phyloP scores from a whole-genome alignment of 2,329 filamentous ascomycete genomes.

The Colletotrichum cereale region DNA sequence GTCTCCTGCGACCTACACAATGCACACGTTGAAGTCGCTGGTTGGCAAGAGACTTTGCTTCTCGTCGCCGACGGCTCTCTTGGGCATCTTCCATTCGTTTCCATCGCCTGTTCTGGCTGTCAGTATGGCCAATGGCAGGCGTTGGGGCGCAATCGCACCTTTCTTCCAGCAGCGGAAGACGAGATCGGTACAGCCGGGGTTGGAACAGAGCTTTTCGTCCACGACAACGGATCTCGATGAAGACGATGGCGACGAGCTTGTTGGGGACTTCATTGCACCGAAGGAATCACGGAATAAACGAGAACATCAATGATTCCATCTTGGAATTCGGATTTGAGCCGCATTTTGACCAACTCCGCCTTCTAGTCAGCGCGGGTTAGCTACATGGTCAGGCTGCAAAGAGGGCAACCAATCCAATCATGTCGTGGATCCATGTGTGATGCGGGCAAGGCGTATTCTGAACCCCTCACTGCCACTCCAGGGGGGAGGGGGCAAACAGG shows the following conservation, averaged over 20 bases:
- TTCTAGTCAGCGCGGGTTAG: conserved; percentile 2
- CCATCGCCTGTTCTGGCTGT: neutral
- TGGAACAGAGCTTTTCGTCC: neutral
- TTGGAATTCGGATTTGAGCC: conserved; percentile 9
- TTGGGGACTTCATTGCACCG: neutral
- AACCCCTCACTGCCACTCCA: neutral
- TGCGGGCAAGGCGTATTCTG: conserved; percentile 10
- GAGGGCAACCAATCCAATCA: conserved; percentile 20
- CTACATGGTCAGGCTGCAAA: conserved; percentile 8
- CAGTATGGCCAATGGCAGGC: neutral
- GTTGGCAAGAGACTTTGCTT: neutral
- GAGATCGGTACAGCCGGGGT: conserved; percentile 6
- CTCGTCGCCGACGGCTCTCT: neutral
- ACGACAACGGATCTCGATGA: neutral
- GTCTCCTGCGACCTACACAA: conserved; percentile 19
- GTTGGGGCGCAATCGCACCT: neutral
- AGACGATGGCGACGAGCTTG: neutral
- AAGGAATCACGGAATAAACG: neutral
- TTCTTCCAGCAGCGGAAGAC: conserved; percentile 29
- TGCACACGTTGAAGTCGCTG: conserved; percentile 21
- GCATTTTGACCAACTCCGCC: conserved; percentile 3
- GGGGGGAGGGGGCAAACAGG: neutral
- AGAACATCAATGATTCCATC: neutral
- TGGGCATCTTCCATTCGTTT: neutral
- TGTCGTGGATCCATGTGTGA: neutral